Conservation (phyloP, 2,329 filamentous ascomycete genomes). For the Aspergillus sclerotialis region DNA sequence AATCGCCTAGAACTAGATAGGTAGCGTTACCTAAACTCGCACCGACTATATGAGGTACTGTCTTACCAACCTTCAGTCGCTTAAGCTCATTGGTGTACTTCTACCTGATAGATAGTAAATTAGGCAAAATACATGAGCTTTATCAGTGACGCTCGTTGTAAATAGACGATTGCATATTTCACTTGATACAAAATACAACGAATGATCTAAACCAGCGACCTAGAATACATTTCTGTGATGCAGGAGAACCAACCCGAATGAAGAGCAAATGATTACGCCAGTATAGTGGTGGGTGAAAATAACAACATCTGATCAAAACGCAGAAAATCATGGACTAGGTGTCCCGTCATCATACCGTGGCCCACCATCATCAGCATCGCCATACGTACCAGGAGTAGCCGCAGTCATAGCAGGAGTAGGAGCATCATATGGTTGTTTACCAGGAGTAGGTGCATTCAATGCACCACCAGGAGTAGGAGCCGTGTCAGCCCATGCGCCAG, state of each 20-base stretch:
- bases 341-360: constrained; percentile 39
- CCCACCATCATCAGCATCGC: constrained; percentile 32
- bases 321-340: constrained; percentile 32
- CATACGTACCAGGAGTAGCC: constrained; percentile 32
- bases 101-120: no score
- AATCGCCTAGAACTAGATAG: no score
- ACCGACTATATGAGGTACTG: no score
- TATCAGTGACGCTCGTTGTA: no score
- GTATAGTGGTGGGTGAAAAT: no score
- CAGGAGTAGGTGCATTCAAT: constrained; percentile 36
- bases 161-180: no score
- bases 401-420: constrained; percentile 42
- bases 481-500: constrained; percentile 37
- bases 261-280: constrained; percentile 1
- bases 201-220: neutral
- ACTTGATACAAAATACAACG: no score
- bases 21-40: no score
- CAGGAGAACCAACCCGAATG: constrained; percentile 2
- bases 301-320: no score
- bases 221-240: neutral
- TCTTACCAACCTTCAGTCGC: no score
- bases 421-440: constrained; percentile 39
- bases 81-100: no score
- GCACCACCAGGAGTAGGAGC: constrained; percentile 42
- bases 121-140: no score